Base-by-base conservation (phyloP, 1,139 yeast genomes). In the Saccharomyces hybrid region DNA sequence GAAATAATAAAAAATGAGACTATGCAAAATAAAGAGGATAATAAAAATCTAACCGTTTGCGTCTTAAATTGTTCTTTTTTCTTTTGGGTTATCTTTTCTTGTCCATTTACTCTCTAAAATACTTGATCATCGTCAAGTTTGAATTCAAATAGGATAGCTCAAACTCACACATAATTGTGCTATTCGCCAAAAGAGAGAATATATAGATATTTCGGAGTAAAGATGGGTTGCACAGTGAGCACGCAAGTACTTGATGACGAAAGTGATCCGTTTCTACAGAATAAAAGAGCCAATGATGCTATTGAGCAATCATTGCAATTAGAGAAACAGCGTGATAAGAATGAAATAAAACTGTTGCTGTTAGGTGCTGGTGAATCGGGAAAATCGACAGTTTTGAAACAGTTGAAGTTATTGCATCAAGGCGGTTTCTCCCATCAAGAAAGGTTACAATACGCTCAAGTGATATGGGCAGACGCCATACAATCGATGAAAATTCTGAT, bases 301-400 rank as follows among this genome's bases (percentile, higher is more conserved):
- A 85, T 88, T 53, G 95, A 88, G 60, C 84, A 82, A 61, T 76
- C 82, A 46, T 70, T 88, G 57, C 78, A 77, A 59, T 73, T 76
- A 61, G 81, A 79, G 56, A 78, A 78, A 59, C 80, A 78, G 58
- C 73, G 75, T 55, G 82, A 75, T 49, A 76, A 72, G 58, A 78
- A 74, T 59, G 85, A 79, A 61, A 78, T 84, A 53, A 86, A 85
- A 66, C 74, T 91, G 56, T 71, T 91, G 50, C 73, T 90, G 20
- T 72, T 90, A 29, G 99, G 99, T 27, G 91, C 98, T 0, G 99
- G 99, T 6, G 99, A 93, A 71, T 84, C 93, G 54, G 99, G 99
- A 6, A 93, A 93, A 69, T 88, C 96, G 2, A 93, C 99, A 0
- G 96, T 93, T 13, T 74, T 93, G 59, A 95, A 93, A 69, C 99